phyloP scores from a whole-genome alignment of 495 filamentous ascomycete species.

The Podospora pseudocomata region DNA sequence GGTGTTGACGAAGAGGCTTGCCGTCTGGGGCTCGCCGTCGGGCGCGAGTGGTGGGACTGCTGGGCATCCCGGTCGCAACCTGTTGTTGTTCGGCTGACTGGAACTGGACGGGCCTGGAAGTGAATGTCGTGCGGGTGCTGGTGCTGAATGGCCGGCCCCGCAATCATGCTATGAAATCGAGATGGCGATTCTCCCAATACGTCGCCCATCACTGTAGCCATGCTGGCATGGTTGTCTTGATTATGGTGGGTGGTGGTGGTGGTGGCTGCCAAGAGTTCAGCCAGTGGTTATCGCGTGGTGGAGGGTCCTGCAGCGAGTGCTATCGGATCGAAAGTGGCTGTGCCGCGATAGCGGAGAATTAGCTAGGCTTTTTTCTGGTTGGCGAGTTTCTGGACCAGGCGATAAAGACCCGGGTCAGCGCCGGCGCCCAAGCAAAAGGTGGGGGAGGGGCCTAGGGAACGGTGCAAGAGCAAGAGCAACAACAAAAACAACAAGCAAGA shows the following conservation, averaged over 20 bases:
- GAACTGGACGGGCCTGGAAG: constrained; percentile 37
- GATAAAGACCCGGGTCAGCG: constrained; percentile 33
- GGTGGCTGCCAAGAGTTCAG: constrained; percentile 15
- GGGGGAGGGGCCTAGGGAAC: neutral
- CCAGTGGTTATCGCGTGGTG: constrained; percentile 20
- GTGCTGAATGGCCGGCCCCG: constrained; percentile 27
- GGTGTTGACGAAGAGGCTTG: constrained; percentile 26
- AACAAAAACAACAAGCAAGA: constrained; percentile 1
- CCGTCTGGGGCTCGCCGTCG: constrained; percentile 30
- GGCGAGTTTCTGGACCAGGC: constrained; percentile 22
- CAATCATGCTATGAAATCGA: constrained; percentile 47
- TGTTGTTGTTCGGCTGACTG: constrained; percentile 32
- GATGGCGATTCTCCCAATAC: constrained; percentile 43
- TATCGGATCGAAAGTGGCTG: constrained; percentile 26
- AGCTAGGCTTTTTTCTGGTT: constrained; percentile 22
- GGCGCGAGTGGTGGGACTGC: constrained; percentile 24
- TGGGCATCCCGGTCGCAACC: constrained; percentile 35
- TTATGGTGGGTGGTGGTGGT: neutral
- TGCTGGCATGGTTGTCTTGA: constrained; percentile 32
- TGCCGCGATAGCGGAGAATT: constrained; percentile 30
- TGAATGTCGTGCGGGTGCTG: constrained; percentile 40
- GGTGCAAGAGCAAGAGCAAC: neutral
- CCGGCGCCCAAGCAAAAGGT: neutral
- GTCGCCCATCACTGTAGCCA: constrained; percentile 49
- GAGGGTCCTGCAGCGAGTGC: constrained; percentile 8